Conservation (phyloP, 1,139 yeast species). For the Sugiyamaella pinicola region DNA sequence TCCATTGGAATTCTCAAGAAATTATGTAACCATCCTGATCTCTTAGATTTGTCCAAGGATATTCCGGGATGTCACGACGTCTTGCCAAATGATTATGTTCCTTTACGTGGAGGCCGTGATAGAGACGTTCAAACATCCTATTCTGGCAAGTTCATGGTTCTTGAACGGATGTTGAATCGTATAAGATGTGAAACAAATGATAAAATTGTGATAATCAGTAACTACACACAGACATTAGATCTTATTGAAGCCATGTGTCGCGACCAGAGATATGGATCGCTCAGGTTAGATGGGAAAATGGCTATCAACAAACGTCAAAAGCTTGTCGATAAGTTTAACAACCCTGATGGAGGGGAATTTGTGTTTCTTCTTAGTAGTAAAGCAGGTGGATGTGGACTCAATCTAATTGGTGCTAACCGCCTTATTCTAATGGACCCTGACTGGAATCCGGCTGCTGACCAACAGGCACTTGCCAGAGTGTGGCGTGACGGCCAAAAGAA, state of each 20-base stretch:
- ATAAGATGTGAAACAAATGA: conserved; percentile 83
- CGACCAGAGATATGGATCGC: conserved; percentile 67
- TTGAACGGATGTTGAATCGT: conserved; percentile 71
- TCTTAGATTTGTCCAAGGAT: conserved; percentile 74
- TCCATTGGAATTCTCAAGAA: conserved; percentile 89
- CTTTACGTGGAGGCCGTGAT: conserved; percentile 53
- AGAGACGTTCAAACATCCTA: conserved; percentile 63
- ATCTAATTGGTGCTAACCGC: conserved; percentile 93
- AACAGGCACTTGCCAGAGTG: conserved; percentile 95
- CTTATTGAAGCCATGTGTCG: conserved; percentile 87
- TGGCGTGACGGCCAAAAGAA: conserved; percentile 99
- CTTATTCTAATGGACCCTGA: conserved; percentile 90
- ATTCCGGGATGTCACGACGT: conserved; percentile 65
- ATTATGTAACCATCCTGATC: conserved; percentile 90
- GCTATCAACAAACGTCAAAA: conserved; percentile 89
- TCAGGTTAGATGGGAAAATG: conserved; percentile 92
- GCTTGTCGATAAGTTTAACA: conserved; percentile 85
- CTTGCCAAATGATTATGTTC: conserved; percentile 74
- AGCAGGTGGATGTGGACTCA: conserved; percentile 99
- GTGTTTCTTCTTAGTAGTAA: conserved; percentile 87
- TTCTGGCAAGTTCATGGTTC: conserved; percentile 59
- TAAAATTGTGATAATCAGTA: conserved; percentile 90
- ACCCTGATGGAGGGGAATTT: conserved; percentile 87
- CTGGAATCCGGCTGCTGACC: conserved; percentile 99
- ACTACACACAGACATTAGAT: conserved; percentile 92